Evolutionary conservation across 2,329 filamentous ascomycete species (phyloP).

Genomic region (Trichothecium roseum): DNA sequence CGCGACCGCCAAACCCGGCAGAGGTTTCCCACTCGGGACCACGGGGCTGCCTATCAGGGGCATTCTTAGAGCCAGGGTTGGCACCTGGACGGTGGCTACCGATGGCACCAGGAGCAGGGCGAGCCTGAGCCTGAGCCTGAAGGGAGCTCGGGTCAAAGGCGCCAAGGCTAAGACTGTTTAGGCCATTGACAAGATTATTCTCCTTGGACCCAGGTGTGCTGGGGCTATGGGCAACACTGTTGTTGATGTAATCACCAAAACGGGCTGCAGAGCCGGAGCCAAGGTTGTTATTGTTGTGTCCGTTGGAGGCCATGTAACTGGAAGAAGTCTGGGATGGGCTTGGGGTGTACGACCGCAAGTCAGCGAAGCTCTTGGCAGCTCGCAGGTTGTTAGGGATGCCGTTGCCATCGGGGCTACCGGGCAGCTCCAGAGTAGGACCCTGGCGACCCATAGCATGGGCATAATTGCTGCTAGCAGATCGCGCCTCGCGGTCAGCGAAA

Average conservation of each 20-base stretch:
- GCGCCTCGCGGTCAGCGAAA: constrained; percentile 69
- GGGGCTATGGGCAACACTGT: constrained; percentile 17
- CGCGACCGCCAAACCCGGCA: constrained; percentile 41
- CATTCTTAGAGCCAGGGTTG: constrained; percentile 30
- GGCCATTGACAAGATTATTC: constrained; percentile 34
- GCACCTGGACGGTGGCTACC: constrained; percentile 52
- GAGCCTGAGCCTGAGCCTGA: constrained; percentile 18
- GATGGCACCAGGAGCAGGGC: constrained; percentile 49
- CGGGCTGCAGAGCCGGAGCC: constrained; percentile 24
- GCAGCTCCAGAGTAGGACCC: constrained; percentile 74
- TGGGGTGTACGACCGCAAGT: constrained; percentile 87
- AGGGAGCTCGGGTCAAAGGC: constrained; percentile 35
- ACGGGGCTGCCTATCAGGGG: constrained; percentile 53
- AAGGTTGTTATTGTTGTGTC: constrained; percentile 30
- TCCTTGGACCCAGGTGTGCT: constrained; percentile 27
- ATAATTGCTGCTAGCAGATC: constrained; percentile 56
- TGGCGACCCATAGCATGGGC: constrained; percentile 65
- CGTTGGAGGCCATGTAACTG: constrained; percentile 52
- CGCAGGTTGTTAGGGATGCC: constrained; percentile 70
- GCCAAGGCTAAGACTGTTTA: constrained; percentile 41
- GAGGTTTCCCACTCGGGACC: constrained; percentile 51
- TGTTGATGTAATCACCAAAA: constrained; percentile 35
- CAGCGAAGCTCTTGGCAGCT: constrained; percentile 92
- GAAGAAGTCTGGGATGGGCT: constrained; percentile 80
- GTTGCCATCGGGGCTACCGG: constrained; percentile 61